Evolutionary conservation across 139 green algal species (phyloP), one percentile per base, ranked within the genome.

Genomic region (Protoeuglena noctilucae): DNA sequence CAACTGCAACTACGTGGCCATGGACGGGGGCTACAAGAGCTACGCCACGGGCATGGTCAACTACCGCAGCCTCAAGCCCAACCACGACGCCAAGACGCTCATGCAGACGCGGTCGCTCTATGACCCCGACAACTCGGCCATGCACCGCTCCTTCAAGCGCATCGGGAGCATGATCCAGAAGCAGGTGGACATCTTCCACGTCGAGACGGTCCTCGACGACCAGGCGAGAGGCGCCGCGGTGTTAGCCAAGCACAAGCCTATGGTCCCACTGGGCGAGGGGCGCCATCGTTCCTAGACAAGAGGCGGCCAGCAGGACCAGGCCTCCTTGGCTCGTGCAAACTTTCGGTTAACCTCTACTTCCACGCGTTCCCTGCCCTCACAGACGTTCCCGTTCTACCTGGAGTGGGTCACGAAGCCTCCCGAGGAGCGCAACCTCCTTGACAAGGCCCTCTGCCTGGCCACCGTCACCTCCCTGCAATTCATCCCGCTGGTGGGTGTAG

Each of bases 11-110:
- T 70, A 70, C 24, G 63, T 70, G 41, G 24, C 51, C 30, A 70
- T 70, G 63, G 63, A 70, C 52, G 63, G 63, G n/a, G 63, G 63
- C n/a, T 70, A 70, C 53, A 70, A 70, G 63, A 53, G 23, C 1
- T 68, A 70, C 31, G 63, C 63, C 47, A 70, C 63, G 19, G 63
- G 63, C 9, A 22, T 68, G 53, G 59, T 66, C 26, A 59, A 69
- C 53, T 70, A 70, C 63, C 50, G 55, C 23, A 53, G 29, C 14
- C 58, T 70, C 22, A 57, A 18, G 3, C 39, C 61, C 63, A 70
- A 70, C 58, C 63, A 70, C 39, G 63, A 70, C 57, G 55, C 26
- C 26, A 55, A 70, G 40, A 70, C 63, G n/a, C 58, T 70, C 12
- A 45, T 40, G 7, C 21, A 51, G 23, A 70, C 63, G 16, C 23